A percentile compares a stretch with the other conserved stretches of the same genome.
These are phyloP conservation scores for Carex parvula DNA, from an alignment of 176 grass and related monocot genomes.

Conservation along the genomic window DNA sequence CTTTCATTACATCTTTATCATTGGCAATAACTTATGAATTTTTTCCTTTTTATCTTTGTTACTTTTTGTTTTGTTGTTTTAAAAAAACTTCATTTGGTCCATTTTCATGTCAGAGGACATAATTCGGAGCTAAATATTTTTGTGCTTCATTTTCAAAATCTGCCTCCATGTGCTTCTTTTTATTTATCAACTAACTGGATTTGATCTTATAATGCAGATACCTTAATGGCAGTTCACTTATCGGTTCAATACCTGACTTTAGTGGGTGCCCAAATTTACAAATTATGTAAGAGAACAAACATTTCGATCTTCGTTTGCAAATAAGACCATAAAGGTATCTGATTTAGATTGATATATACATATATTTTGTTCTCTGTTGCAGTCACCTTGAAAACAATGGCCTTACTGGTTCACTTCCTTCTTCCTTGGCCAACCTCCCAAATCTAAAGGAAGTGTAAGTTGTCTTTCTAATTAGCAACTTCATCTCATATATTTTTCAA, in stretches of 20 bases:
- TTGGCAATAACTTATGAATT: background rate
- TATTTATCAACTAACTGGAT: constrained; percentile 11
- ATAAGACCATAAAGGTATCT: background rate
- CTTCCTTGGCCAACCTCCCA: constrained; percentile 60
- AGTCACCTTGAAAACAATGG: constrained; percentile 96
- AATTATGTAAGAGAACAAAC: constrained; percentile 52
- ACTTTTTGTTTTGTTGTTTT: background rate
- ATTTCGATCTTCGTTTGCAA: background rate
- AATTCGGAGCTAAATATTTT: background rate
- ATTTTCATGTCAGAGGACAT: background rate
- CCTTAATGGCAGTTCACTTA: constrained; percentile 68
- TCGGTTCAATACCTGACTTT: constrained; percentile 77
- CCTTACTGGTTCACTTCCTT: constrained; percentile 63
- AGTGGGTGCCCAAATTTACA: constrained; percentile 53
- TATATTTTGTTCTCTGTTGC: constrained; percentile 12
- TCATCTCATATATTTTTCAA: background rate
- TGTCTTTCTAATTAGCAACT: constrained; percentile 10
- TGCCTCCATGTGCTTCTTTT: background rate
- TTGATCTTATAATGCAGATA: constrained; percentile 38
- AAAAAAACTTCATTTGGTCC: background rate
- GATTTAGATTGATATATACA: constrained; percentile 25
- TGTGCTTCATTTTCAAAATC: background rate
- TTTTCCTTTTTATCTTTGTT: background rate
- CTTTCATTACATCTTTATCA: background rate
- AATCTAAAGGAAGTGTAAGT: constrained; percentile 93